Evolutionary conservation across 2,329 filamentous ascomycete genomes (phyloP).

Genomic region (Gnomoniopsis smithogilvyi): DNA sequence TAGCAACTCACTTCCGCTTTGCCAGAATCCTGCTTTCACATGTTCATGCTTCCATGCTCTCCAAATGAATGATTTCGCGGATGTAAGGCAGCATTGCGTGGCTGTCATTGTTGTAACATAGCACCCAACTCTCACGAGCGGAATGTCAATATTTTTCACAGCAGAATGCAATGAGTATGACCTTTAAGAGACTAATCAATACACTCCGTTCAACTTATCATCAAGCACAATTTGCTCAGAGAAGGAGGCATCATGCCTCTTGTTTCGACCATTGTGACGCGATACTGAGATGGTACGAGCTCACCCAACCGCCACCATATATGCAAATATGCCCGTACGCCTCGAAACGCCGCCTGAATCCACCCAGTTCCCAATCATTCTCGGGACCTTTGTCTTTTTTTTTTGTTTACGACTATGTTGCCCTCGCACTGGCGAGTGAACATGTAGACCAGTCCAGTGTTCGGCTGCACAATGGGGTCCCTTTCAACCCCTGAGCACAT

Average conservation of each 20-base stretch:
- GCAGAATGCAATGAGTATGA: not conserved
- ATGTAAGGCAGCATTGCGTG: too few relatives aligned
- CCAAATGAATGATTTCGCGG: not conserved
- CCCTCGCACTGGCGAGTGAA: not conserved
- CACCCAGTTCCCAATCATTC: slow-evolving; percentile 1
- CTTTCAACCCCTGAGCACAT: slow-evolving; percentile 13
- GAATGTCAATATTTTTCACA: not conserved
- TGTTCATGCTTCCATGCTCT: not conserved
- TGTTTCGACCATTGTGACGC: not conserved
- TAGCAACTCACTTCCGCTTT: not conserved
- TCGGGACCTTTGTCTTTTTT: not conserved
- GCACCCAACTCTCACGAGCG: not conserved
- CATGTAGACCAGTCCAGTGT: not conserved
- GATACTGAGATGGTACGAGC: not conserved
- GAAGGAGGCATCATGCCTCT: not conserved
- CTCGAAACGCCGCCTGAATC: slow-evolving; percentile 13
- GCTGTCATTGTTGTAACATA: not conserved
- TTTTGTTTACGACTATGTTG: not conserved
- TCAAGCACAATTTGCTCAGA: not conserved
- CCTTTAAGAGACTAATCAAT: not conserved
- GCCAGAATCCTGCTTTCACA: not conserved
- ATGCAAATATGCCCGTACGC: slow-evolving; percentile 15
- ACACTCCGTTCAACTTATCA: not conserved
- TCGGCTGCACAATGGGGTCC: not conserved
- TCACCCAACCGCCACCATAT: not conserved